A percentile compares a stretch with the other conserved stretches of the same genome.
phyloP scores from a whole-genome alignment of 2,329 filamentous ascomycete species.

The Akanthomyces dipterigenus region DNA sequence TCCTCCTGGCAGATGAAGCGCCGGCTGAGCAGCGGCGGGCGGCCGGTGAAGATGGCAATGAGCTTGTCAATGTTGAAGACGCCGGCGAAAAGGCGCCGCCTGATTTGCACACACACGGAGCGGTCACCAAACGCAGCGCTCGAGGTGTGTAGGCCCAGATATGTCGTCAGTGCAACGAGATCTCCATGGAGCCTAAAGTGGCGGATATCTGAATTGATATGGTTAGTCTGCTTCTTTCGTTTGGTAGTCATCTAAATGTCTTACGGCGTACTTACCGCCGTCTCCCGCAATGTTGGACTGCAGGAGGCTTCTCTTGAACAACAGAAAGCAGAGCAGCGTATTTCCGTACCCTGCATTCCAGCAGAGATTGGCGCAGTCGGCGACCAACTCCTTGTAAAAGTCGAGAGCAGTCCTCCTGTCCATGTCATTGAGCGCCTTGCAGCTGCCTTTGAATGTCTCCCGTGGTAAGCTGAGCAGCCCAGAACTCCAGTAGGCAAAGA shows the following conservation, averaged over 20 bases:
- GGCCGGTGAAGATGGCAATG: conserved; percentile 34
- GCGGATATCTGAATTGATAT: neutral
- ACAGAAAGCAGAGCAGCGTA: conserved; percentile 26
- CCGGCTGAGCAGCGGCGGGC: conserved; percentile 31
- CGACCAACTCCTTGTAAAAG: conserved; percentile 16
- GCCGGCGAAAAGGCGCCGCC: conserved; percentile 23
- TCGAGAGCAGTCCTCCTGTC: conserved; percentile 9
- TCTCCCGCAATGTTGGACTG: conserved; percentile 30
- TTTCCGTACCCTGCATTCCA: conserved; percentile 23
- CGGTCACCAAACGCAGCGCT: neutral
- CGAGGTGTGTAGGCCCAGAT: conserved; percentile 13
- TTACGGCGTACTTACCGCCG: conserved; percentile 22
- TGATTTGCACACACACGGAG: conserved; percentile 12
- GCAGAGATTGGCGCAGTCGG: conserved; percentile 22
- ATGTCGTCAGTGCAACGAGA: conserved; percentile 12
- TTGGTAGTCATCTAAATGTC: neutral
- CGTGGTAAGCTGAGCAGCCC: conserved; percentile 4
- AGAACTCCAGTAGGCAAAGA: conserved; percentile 22
- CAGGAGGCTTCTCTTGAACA: conserved; percentile 23
- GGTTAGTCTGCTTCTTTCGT: neutral
- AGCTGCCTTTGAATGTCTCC: conserved; percentile 1
- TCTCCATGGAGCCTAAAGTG: conserved; percentile 13
- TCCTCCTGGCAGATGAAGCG: conserved; percentile 31
- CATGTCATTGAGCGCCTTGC: conserved; percentile 1
- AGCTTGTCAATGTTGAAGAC: conserved; percentile 30